Evolutionary conservation across 345 rosid species (phyloP).

Genomic region (Citrus reticulata): DNA sequence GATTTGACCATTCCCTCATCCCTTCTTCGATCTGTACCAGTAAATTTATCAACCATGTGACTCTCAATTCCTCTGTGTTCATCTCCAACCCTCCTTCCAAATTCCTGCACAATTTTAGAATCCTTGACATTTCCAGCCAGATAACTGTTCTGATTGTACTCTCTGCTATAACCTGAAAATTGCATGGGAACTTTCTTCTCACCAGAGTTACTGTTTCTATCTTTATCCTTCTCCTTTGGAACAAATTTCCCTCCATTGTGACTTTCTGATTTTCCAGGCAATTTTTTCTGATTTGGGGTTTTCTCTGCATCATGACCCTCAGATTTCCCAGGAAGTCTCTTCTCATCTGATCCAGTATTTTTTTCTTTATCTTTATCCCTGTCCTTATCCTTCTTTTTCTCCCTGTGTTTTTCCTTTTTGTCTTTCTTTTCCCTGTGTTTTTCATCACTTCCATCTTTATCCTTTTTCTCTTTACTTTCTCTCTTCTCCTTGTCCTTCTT

Average conservation of each 20-base stretch:
- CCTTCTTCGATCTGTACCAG: slow-evolving; percentile 22
- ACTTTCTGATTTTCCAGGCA: slow-evolving; percentile 21
- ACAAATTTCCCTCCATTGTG: slow-evolving; percentile 24
- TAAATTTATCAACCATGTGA: slow-evolving; percentile 28
- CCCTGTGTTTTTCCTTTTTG: slow-evolving; percentile 38
- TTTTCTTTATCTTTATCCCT: slow-evolving; percentile 35
- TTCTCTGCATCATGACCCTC: slow-evolving; percentile 30
- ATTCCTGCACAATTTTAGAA: slow-evolving; percentile 34
- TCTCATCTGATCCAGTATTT: slow-evolving; percentile 29
- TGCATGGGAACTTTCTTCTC: slow-evolving; percentile 27
- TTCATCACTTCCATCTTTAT: slow-evolving; percentile 44
- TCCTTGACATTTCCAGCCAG: slow-evolving; percentile 18
- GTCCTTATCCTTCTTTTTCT: slow-evolving; percentile 39
- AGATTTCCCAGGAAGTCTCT: slow-evolving; percentile 20
- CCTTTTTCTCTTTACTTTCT: slow-evolving; percentile 47
- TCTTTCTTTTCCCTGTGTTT: slow-evolving; percentile 50
- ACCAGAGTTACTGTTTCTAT: slow-evolving; percentile 23
- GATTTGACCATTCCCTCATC: slow-evolving; percentile 30
- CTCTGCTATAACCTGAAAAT: slow-evolving; percentile 27
- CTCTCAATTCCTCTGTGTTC: slow-evolving; percentile 27
- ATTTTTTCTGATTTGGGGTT: slow-evolving; percentile 29
- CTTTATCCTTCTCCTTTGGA: slow-evolving; percentile 27
- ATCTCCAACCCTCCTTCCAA: slow-evolving; percentile 37
- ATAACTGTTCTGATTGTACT: slow-evolving; percentile 23
- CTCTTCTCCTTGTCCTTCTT: slow-evolving; percentile 46